phyloP scores from a whole-genome alignment of 129 eudicot species.

The Cynara cardunculus region DNA sequence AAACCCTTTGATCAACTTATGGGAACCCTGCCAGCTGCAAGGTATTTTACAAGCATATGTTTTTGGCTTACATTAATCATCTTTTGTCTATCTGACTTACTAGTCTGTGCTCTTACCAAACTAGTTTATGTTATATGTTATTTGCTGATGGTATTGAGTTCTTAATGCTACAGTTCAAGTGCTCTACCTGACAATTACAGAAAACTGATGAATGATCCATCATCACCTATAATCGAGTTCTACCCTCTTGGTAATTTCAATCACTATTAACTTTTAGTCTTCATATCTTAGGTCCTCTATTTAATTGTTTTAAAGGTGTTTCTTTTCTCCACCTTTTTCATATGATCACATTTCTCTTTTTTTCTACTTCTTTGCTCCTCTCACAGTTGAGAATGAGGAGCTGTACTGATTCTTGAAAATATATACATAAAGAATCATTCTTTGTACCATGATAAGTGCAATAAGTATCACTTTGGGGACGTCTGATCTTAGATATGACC shows the following conservation, averaged over 20 bases:
- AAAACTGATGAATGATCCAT: constrained; percentile 77
- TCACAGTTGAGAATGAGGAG: too few species aligned
- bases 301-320: too few species aligned
- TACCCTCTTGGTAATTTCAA: constrained; percentile 73
- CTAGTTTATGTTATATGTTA: neutral
- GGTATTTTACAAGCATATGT: constrained; percentile 37
- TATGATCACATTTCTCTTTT: too few species aligned
- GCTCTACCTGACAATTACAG: constrained; percentile 86
- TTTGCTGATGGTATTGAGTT: neutral
- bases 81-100: neutral
- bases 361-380: too few species aligned
- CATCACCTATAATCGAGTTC: constrained; percentile 80
- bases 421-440: too few species aligned
- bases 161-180: constrained; percentile 51
- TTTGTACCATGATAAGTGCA: too few species aligned
- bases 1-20: constrained; percentile 98
- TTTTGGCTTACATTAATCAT: neutral
- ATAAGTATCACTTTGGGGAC: too few species aligned
- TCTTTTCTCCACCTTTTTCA: too few species aligned
- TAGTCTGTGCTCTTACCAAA: neutral
- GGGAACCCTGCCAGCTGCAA: constrained; percentile 99
- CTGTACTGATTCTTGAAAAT: too few species aligned
- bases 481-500: too few species aligned
- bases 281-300: neutral
- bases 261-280: neutral